Percentiles rank a stretch among this genome's conserved stretches.
Conservation (phyloP, 2,329 filamentous ascomycete species). For the Orbilia brochopaga region DNA sequence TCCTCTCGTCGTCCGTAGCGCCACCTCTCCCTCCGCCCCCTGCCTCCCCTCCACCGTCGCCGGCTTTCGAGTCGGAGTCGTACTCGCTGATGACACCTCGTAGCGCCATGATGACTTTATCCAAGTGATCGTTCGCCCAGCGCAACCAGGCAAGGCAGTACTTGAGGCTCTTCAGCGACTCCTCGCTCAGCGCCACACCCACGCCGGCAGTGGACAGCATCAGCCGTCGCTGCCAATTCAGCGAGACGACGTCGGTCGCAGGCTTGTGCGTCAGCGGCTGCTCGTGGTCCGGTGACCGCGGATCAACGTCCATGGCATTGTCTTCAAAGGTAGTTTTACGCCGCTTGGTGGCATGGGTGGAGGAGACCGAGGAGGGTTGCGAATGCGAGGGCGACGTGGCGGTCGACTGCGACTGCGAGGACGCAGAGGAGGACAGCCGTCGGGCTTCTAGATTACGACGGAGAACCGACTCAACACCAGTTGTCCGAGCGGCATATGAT, state of each 20-base stretch:
- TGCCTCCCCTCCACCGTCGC: conserved; percentile 44
- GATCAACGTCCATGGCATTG: conserved; percentile 52
- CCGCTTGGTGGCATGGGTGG: conserved; percentile 62
- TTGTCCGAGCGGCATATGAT: conserved; percentile 79
- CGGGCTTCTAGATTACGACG: conserved; percentile 72
- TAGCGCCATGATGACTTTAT: conserved; percentile 74
- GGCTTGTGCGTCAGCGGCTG: conserved; percentile 54
- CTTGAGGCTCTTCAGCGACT: conserved; percentile 81
- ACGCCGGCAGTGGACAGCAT: conserved; percentile 90
- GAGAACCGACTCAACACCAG: conserved; percentile 84
- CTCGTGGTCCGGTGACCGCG: conserved; percentile 55
- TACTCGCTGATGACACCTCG: conserved; percentile 80
- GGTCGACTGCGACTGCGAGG: conserved; percentile 24
- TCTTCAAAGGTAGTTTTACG: conserved; percentile 64
- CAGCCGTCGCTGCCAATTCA: conserved; percentile 77
- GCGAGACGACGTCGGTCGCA: conserved; percentile 56
- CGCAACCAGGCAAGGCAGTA: conserved; percentile 82
- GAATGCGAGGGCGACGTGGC: conserved; percentile 58
- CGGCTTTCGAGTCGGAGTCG: conserved; percentile 63
- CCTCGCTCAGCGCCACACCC: conserved; percentile 87
- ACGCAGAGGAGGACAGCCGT: conserved; percentile 42
- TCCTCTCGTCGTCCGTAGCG: conserved; percentile 58
- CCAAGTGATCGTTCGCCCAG: conserved; percentile 81
- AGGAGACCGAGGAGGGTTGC: conserved; percentile 53
- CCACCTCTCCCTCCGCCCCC: conserved; percentile 42